Base-by-base conservation (phyloP, 257 asterid genomes). In the Galeopsis tetrahit region DNA sequence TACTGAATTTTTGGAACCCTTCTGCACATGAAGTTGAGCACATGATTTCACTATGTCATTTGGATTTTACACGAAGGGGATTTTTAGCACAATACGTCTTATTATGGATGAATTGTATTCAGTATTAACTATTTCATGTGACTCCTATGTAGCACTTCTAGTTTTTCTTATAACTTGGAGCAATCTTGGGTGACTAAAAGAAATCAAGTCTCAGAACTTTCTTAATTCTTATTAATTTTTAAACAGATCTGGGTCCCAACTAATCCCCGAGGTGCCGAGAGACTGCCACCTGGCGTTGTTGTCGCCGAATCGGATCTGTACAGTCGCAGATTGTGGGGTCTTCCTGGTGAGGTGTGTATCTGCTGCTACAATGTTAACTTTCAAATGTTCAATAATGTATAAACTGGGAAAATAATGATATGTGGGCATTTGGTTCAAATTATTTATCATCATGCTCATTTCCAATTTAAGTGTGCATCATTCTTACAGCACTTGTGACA, bases 221-320 rank as follows among this genome's bases (percentile, higher is more conserved):
- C 61, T 72, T 68, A 63, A 32, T 15, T 66, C 43, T 64, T 34
- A 69, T 33, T 68, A 63, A 71, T 71, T 53, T 15, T 46, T 69
- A 35, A 68, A 72, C 90, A 93, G 98, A 80, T 93, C 1, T 90
- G 95, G 95, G 89, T 81, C 73, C 87, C 96, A 17, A 83, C 88
- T 67, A 93, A 93, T 77, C 98, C 98, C 68, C 85, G 87, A 79
- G 98, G 98, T 7, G 83, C 96, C 35, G 96, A 90, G 87, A 89
- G 86, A 70, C 82, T 93, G 68, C 96, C 98, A 10, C 96, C 96
- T 10, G 96, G 94, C 34, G 80, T 90, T 66, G 46, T 90, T 6
- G 74, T 63, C 21, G 33, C 86, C 1, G 94, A 86, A 61, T 85
- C 97, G 68, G 97, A 90, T 80, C 71, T 93, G 14, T 89, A 90